Base-by-base conservation (phyloP, 2,329 filamentous ascomycete genomes). In the Trichoderma sp. region DNA sequence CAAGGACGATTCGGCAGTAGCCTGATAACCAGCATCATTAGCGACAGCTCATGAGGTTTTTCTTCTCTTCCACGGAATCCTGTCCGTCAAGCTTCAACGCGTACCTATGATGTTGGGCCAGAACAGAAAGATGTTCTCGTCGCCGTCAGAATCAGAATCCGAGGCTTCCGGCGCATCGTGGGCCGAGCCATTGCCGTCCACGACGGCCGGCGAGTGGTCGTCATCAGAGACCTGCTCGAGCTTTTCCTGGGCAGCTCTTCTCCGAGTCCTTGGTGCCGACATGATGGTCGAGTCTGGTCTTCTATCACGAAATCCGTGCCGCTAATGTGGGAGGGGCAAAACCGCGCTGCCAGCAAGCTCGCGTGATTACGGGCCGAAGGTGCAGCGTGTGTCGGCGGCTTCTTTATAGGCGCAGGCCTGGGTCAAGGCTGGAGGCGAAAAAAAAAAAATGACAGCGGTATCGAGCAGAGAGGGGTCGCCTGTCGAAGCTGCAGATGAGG, bases 111-210 rank as follows among this genome's bases (percentile, higher is more conserved):
- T 83, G 76, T 95, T 95, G 34, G 92, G 92, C 80, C 87, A 90
- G 80, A 95, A 94, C 37, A 94, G 79, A 73, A 94, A 95, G 72
- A 95, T 91, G 79, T 95, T 95, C 80, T 94, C 91, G 52, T 80
- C 77, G 11, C 94, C 91, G 52, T 80, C 77, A 11, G 81, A 77
- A 59, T 79, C 73, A 59, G 79, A 74, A 51, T 76, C 81, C 70
- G 79, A 77, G 64, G 74, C 75, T 70, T 77, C 76, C 70, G 78
- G 68, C 28, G 75, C 72, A 61, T 78, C 74, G 71, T 79, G 76
- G 63, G 79, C 80, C 68, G 79, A 77, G 66, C 82, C 81, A 72
- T 85, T 86, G 70, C 82, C 84, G 71, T 85, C 85, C n/a, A 81
- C 78, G 51, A 72, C 68, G 39, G 73, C 69, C 69, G 76, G 66